Evolutionary conservation across 148 eudicot species (phyloP), one percentile per base, ranked within the genome.

Genomic region (Cornus suecica): DNA sequence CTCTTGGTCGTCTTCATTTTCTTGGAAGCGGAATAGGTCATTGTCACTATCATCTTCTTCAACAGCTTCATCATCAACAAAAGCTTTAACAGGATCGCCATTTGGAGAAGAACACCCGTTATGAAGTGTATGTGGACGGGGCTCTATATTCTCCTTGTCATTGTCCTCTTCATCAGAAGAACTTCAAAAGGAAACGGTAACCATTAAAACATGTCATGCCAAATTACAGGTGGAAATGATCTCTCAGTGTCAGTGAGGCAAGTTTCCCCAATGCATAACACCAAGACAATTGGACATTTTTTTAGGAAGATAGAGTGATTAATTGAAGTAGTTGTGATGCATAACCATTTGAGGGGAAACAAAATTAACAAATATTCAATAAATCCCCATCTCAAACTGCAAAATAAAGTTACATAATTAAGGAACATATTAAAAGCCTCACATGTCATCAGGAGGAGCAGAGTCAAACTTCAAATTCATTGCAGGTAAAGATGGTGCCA

Each of bases 1-100:
- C 29, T 76, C 88, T 52, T 85, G 87, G 70, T 88, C 97, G 11
- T 86, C 93, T 54, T 89, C 93, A 77, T 89, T 77, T 75, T 84
- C 97, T 63, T 85, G 76, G 61, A 83, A 86, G 73, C 81, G 85
- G 66, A 72, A 62, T 30, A 83, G 75, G 69, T 94, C 99, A 77
- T 91, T 69, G 79, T 95, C 99, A 79, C 97, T 92, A 54, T 93
- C 92, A 85, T 92, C 94, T 77, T 91, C 94, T 82, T 85, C 97
- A 75, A 83, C 84, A 60, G 99, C 99, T 88, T 95, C 99, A 74
- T 92, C 99, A 78, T 95, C 99, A 80, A 95, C 67, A 85, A 95
- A 95, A 70, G 83, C 81, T 79, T 84, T 91, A 16, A 91, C 94
- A 73, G 90, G 97, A 81, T 91, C 97, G 58, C 91, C 96, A 52